Base-by-base conservation (phyloP, 176 grass and related monocot genomes). In the Triticum turgidum region DNA sequence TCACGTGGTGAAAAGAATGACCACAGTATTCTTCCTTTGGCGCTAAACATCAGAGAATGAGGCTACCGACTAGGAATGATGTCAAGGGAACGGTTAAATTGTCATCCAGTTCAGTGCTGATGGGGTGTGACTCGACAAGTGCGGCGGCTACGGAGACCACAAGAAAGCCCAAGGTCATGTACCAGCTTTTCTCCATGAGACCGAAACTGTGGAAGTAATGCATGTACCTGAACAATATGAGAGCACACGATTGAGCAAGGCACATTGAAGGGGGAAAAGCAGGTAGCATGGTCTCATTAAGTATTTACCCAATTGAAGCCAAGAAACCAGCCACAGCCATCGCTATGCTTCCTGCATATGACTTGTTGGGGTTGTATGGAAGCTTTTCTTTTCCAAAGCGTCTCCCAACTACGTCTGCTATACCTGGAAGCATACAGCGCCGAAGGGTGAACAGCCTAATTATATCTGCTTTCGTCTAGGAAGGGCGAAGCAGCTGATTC, bases 391-490 rank as follows among this genome's bases (percentile, higher is more conserved):
- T 86, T 78, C 97, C 97, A n/a, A 96, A 77, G 82, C 79, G 88
- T 79, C 97, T 94, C 74, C 97, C 97, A 25, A 94, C 80, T 83
- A 98, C 73, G 73, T 98, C 97, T 51, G 94, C 97, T 91, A 98
- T 51, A 80, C 97, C 97, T 98, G 87, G 80, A 37, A 89, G 70
- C 66, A 25, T 30, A 79, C 68, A 61, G 11, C 6, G 73, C 3
- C 73, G 38, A n/a, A 49, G 5, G 25, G 14, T 32, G 12, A 74
- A 0, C 10, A 47, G 25, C 5, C 34, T 12, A 20, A 65, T 22
- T 52, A 81, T 33, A 5, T 77, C 21, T 70, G 2, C 7, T 85
- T 63, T 42, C 24, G 22, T n/a, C 42, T 56, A 80, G 56, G 7
- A 84, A 42, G 21, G 29, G 20, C 20, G 11, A 17, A 29, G 56